phyloP scores from a whole-genome alignment of 192 early-diverging fungal genomes.

The Podila verticillata region DNA sequence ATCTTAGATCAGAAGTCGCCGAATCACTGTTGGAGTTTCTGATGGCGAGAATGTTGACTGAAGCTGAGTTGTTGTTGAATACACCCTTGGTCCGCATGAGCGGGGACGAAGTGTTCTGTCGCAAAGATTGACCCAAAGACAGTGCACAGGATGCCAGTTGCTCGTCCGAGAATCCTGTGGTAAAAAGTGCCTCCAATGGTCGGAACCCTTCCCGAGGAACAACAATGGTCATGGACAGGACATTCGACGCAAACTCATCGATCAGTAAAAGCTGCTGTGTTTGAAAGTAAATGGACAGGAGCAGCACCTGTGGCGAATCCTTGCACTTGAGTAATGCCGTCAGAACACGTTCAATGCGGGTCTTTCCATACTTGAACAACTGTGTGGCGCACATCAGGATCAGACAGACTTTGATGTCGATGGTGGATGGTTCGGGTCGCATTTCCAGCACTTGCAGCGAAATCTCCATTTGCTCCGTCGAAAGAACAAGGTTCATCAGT shows the following conservation, averaged over 20 bases:
- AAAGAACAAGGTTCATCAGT: slow-evolving; percentile 27
- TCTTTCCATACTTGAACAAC: slow-evolving; percentile 29
- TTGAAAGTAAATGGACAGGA: slow-evolving; percentile 26
- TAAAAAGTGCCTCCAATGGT: slow-evolving; percentile 22
- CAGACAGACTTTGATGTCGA: slow-evolving; percentile 42
- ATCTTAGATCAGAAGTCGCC: slow-evolving; percentile 16
- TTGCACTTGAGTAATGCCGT: slow-evolving; percentile 17
- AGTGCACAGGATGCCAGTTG: slow-evolving; percentile 36
- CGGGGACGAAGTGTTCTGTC: no score
- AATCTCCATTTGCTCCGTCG: slow-evolving; percentile 35
- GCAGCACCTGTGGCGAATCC: slow-evolving; percentile 31
- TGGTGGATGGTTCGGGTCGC: slow-evolving; percentile 28
- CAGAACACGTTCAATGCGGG: slow-evolving; percentile 22
- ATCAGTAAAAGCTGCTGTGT: slow-evolving; percentile 23
- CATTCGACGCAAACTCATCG: slow-evolving; percentile 34
- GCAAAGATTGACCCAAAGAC: slow-evolving; percentile 5
- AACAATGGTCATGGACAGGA: slow-evolving; percentile 36
- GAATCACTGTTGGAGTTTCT: background rate
- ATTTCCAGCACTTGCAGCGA: slow-evolving; percentile 38
- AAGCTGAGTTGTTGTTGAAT: background rate
- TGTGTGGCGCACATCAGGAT: slow-evolving; percentile 40
- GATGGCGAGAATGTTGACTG: background rate
- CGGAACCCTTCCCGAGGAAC: slow-evolving; percentile 29
- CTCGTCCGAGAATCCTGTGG: slow-evolving; percentile 20
- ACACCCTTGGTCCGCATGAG: background rate